Evolutionary conservation across 2,329 filamentous ascomycete species (phyloP).

Genomic region (Chalara sp.): DNA sequence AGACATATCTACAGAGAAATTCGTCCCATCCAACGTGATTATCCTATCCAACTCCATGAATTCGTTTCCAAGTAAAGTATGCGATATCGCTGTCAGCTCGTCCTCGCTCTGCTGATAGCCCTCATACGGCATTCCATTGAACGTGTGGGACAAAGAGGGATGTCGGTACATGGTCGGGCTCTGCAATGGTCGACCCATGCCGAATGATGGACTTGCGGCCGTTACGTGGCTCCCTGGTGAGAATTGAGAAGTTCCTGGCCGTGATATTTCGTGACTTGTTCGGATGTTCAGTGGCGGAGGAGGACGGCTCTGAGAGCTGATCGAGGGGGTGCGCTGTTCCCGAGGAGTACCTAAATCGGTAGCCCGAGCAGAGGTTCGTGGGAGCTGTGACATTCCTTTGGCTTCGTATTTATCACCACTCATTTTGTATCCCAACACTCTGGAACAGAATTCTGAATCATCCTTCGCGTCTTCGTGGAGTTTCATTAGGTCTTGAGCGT

Average conservation of each 20-base stretch:
- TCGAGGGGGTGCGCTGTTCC: background rate
- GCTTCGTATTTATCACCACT: background rate
- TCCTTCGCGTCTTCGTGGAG: constrained; percentile 1
- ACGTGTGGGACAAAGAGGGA: background rate
- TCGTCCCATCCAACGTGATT: constrained; percentile 11
- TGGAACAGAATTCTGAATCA: constrained; percentile 2
- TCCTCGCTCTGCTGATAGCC: background rate
- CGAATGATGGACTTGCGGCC: background rate
- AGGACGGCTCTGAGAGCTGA: background rate
- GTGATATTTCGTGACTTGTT: background rate
- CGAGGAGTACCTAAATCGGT: background rate
- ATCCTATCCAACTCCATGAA: constrained; percentile 15
- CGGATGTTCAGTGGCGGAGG: background rate
- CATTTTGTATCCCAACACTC: constrained; percentile 1
- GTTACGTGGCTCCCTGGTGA: background rate
- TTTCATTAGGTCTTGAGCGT: constrained; percentile 4
- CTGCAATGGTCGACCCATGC: background rate
- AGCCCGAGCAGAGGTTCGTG: background rate
- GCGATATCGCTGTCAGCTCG: constrained; percentile 5
- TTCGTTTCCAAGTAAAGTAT: constrained; percentile 11
- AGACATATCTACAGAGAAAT: constrained; percentile 12
- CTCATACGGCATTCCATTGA: background rate
- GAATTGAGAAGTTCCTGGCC: background rate
- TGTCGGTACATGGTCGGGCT: background rate
- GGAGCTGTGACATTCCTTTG: background rate